Evolutionary conservation across 108 stramenopile genomes (phyloP), one percentile per base, ranked within the genome.

Genomic region (Discostella pseudostelligera): DNA sequence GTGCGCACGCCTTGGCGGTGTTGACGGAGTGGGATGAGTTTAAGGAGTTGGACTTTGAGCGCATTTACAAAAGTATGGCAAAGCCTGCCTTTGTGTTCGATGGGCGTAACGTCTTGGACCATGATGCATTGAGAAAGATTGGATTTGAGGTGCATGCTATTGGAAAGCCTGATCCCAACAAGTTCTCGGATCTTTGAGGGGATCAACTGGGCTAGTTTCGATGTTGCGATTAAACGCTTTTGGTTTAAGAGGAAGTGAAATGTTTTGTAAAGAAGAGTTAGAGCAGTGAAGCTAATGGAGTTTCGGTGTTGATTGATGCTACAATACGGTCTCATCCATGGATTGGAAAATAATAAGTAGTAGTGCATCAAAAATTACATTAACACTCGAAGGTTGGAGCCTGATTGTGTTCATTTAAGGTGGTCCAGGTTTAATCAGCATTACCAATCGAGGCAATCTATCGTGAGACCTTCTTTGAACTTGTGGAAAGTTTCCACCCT

Each of bases 21-120:
- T 76, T 98, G 80, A 99, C 99, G 0, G 99, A 99, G 86, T 99
- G 99, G 99, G 96, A 98, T 49, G 97, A 96, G 74, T 99, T 99
- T 88, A 98, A 97, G 89, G 80, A 85, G 1, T 84, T 93, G 66
- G 97, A 99, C 77, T 95, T 81, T 76, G 60, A 96, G 61, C 79
- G 78, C 54, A 96, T 98, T 68, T 98, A 89, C 70, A 80, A 91
- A 24, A 58, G 68, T 62, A 99, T 99, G 98, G 81, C 91, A 57
- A 99, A 99, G 82, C 99, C 99, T 6, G 99, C 97, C 9, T 98
- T 99, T 74, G 56, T 98, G 49, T 99, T 99, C 60, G 99, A 99
- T 69, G 99, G 97, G 26, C 94, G 97, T 17, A 96, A 98, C 69
- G 77, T 98, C 60, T 59, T 97, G 53, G 95, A 97, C 68, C 91